Base-by-base conservation (phyloP, 228 moss, liverwort and hornwort genomes). In the Sphagnum magellanicum region DNA sequence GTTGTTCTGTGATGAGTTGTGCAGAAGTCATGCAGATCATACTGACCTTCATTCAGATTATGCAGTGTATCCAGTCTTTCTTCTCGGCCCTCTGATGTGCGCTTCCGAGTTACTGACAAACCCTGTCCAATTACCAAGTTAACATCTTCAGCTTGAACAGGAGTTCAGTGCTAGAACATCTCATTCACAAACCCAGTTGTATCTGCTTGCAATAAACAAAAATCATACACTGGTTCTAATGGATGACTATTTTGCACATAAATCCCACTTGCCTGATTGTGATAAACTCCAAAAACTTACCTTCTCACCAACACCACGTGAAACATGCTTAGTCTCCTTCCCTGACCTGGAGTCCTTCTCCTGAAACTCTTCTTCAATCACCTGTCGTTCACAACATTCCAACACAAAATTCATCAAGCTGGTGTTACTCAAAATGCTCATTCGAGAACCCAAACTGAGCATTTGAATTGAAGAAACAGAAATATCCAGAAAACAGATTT, bases 81-180 rank as follows among this genome's bases (percentile, higher is more conserved):
- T 72, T 93, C 93, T 32, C 87, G 86, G 6, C 96, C 96, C 74
- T 97, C 93, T 59, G 91, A 88, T 57, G 84, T 88, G 13, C 96
- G 82, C 77, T 97, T 97, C 53, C 93, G 84, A 13, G 91, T 89
- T 67, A 91, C 71, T 52, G 96, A 88, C 12, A 81, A 87, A 16
- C 96, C 96, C 95, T 95, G 81, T 64, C 51, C 0, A 49, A 46
- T 32, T 32, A 32, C 32, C 32, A 32, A 3, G 32, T 32, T 32
- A 32, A 3, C 2, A 32, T 32, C 32, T 32, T 32, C 32, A 32
- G 32, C 32, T 32, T 32, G 1, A 32, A 32, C 32, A 32, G 32
- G 32, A 32, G 32, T 32, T 32, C 32, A 32, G 32, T 32, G 32
- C 32, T 32, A 32, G 32, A 32, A 32, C 32, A 32, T 32, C 32